Evolutionary conservation across 192 early-diverging fungal species (phyloP), one percentile per base, ranked within the genome.

Genomic region (Spinellus fusiger): DNA sequence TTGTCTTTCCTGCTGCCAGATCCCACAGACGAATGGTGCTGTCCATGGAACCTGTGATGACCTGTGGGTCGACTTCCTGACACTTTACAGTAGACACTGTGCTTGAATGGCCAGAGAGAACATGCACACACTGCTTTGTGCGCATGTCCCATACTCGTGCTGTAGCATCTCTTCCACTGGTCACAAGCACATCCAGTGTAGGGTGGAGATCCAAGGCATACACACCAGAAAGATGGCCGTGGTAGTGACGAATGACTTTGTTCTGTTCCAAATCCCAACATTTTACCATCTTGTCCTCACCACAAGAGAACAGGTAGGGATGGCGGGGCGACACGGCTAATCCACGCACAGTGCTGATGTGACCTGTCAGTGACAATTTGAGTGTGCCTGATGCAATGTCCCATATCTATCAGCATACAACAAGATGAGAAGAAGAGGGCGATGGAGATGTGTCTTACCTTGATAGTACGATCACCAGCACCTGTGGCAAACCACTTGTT

Each of bases 221-320:
- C 15, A 99, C 87, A 31, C 94, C 97, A 37, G 86, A 89, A 32
- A 99, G 71, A 77, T 99, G 97, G 0, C 97, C 97, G 62, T 99
- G 95, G 70, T 99, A 99, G 66, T 98, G 94, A 13, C 97, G 87
- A 62, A 99, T 96, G 49, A 97, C 97, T 70, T 98, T 97, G 80
- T 99, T 99, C 62, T 89, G 88, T 76, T 99, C 97, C 44, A 99
- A 71, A 77, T 99, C 97, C 97, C 97, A 99, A 74, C 95, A 99
- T 70, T 96, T 98, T 57, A 99, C 89, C 84, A 90, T 88, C 68
- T 99, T 99, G 77, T 99, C 97, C 70, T 99, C 97, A 49, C 94
- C 97, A 59, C 83, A 85, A 1, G 94, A 97, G 64, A 99, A 99
- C 47, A 99, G 66, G 62, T 99, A 99, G 9, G 97, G 97, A 61